Base-by-base conservation (phyloP, 148 eudicot species). In the Cornus controversa region DNA sequence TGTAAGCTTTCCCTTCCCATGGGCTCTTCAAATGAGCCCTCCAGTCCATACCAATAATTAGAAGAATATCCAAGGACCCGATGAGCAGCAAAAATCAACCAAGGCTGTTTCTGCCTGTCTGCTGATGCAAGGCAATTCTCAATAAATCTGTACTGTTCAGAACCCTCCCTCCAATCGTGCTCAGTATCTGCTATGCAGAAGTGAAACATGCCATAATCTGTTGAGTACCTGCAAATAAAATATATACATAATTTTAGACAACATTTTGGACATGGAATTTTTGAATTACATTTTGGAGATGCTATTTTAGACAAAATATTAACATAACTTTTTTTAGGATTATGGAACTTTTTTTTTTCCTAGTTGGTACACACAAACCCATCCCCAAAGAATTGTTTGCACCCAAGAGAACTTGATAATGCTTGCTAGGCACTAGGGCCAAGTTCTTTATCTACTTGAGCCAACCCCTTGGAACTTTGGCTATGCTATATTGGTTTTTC, bases 91-190 rank as follows among this genome's bases (percentile, higher is more conserved):
- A 94, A 94, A 36, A 94, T 92, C 57, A 94, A 66, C 98, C 98
- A 94, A 9, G 97, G 97, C 71, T 94, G 98, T 47, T 90, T 92
- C 77, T 88, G 83, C 74, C 97, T 84, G 74, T 92, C 94, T 40
- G 72, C 93, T 18, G 93, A 79, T 77, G 98, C 90, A 67, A 92
- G 80, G 79, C 98, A 92, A 54, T 83, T 74, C 78, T 92, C 93
- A 8, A 94, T 89, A 84, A 94, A 94, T 72, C 71, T 85, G 86
- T 94, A 92, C 69, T 94, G 98, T 70, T 94, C 97, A 4, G 92
- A 80, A 24, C 98, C 98, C 79, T 92, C 93, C 74, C 97, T 86
- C 98, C 97, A 94, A 77, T 94, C 98, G 73, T 94, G 97, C 85
- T 94, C 98, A 29, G 78, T 84, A 73, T 94, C 98, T 45, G 97